These are phyloP conservation scores for Pinus taeda DNA, from an alignment of 75 land plant species.

Conservation along the genomic window DNA sequence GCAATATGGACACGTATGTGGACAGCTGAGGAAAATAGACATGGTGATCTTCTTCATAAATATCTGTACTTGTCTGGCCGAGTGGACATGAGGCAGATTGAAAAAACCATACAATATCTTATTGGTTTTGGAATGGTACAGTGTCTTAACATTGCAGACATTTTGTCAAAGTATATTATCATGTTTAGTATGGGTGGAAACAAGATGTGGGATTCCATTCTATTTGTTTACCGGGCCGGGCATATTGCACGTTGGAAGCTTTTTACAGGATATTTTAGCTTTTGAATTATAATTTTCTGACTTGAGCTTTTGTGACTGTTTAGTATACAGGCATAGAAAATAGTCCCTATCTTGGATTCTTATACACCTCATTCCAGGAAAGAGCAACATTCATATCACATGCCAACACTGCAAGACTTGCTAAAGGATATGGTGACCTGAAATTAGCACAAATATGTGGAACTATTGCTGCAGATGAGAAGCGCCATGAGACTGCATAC, in stretches of 20 bases:
- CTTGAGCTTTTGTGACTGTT: not conserved
- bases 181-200: too few relatives aligned
- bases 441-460: conserved; percentile 58
- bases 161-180: too few relatives aligned
- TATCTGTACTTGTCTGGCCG: conserved; percentile 53
- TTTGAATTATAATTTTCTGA: not conserved
- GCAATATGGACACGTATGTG: conserved; percentile 58
- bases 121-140: conserved; percentile 54
- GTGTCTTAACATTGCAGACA: not conserved
- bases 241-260: not conserved
- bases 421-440: conserved; percentile 50
- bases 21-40: conserved; percentile 73
- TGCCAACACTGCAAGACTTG: conserved; percentile 58
- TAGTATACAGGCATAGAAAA: conserved; percentile 48
- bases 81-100: conserved; percentile 48
- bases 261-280: not conserved
- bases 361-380: conserved; percentile 50
- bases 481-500: conserved; percentile 47
- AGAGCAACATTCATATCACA: conserved; percentile 57
- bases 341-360: conserved; percentile 50
- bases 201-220: not conserved
- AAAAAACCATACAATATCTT: conserved; percentile 49
- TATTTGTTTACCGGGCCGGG: not conserved
- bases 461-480: conserved; percentile 45
- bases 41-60: conserved; percentile 44